phyloP scores from a whole-genome alignment of 2,329 filamentous ascomycete genomes.

The Colletotrichum melonis region DNA sequence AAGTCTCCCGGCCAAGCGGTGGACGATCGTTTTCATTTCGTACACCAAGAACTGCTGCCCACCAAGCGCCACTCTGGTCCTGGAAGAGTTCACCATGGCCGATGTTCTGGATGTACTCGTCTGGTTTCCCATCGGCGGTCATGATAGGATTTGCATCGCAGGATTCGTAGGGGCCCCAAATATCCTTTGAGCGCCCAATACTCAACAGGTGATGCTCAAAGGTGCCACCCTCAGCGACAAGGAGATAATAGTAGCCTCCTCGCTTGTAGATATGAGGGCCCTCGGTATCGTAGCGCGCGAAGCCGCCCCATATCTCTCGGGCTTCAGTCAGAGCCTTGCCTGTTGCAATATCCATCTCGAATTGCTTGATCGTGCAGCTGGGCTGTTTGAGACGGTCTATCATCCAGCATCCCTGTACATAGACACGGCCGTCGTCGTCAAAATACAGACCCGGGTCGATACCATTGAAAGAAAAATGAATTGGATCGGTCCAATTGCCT shows the following conservation, averaged over 20 bases:
- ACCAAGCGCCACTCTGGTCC: conserved; percentile 53
- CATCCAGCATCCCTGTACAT: conserved; percentile 43
- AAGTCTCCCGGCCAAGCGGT: conserved; percentile 17
- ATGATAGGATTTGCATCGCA: conserved; percentile 56
- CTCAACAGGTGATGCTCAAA: conserved; percentile 41
- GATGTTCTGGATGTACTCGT: conserved; percentile 61
- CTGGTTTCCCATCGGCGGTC: conserved; percentile 54
- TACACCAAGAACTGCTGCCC: conserved; percentile 41
- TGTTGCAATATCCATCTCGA: conserved; percentile 39
- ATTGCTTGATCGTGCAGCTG: conserved; percentile 33
- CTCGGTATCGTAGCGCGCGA: conserved; percentile 42
- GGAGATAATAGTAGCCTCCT: conserved; percentile 51
- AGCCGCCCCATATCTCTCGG: conserved; percentile 35
- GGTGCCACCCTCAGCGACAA: conserved; percentile 55
- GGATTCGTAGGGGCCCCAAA: conserved; percentile 42
- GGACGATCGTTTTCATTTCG: background rate
- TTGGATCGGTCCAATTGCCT: conserved; percentile 43
- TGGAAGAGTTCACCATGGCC: conserved; percentile 69
- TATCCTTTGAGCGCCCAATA: conserved; percentile 37
- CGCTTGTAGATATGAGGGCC: conserved; percentile 50
- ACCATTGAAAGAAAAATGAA: conserved; percentile 51
- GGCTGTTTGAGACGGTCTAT: conserved; percentile 8
- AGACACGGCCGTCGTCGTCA: conserved; percentile 49
- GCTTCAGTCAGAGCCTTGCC: conserved; percentile 38
- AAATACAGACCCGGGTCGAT: conserved; percentile 63